Percentiles rank a stretch among this genome's conserved stretches.
These are phyloP conservation scores for Phialophora chinensis DNA, from an alignment of 2,329 filamentous ascomycete species.

Conservation along the genomic window DNA sequence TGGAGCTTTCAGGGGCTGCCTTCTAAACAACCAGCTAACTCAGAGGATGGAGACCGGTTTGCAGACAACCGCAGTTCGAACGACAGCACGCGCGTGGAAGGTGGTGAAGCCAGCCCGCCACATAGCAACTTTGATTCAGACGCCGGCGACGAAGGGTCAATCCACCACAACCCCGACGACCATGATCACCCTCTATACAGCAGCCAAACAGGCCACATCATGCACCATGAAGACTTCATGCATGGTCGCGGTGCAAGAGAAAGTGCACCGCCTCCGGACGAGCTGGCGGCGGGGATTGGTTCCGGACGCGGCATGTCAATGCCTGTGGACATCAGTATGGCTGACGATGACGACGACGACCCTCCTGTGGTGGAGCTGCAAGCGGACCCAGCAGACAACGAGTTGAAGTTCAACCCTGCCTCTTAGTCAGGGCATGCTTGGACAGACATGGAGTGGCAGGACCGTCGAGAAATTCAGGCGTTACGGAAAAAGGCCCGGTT, in stretches of 20 bases:
- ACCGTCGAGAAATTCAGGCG: neutral
- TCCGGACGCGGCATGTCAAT: conserved; percentile 14
- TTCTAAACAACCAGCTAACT: conserved; percentile 20
- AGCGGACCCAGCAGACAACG: conserved; percentile 30
- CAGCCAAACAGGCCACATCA: conserved; percentile 22
- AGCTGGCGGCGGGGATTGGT: neutral
- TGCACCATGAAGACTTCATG: conserved; percentile 21
- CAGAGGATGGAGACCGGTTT: conserved; percentile 34
- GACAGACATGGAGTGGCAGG: neutral
- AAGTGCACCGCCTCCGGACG: conserved; percentile 37
- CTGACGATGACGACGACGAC: conserved; percentile 36
- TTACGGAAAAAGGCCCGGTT: conserved; percentile 6
- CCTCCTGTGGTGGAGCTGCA: conserved; percentile 35
- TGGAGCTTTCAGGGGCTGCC: conserved; percentile 25
- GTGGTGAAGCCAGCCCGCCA: conserved; percentile 26
- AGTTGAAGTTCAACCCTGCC: conserved; percentile 25
- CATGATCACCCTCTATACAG: conserved; percentile 21
- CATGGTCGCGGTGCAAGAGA: conserved; percentile 29
- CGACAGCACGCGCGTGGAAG: conserved; percentile 36
- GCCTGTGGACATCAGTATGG: conserved; percentile 24
- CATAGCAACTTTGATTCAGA: conserved; percentile 24
- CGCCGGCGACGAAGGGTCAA: conserved; percentile 15
- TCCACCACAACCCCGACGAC: conserved; percentile 14
- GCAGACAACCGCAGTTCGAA: conserved; percentile 32
- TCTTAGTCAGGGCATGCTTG: neutral